Evolutionary conservation across 345 rosid species (phyloP), one percentile per base, ranked within the genome.

Genomic region (Punica granatum): DNA sequence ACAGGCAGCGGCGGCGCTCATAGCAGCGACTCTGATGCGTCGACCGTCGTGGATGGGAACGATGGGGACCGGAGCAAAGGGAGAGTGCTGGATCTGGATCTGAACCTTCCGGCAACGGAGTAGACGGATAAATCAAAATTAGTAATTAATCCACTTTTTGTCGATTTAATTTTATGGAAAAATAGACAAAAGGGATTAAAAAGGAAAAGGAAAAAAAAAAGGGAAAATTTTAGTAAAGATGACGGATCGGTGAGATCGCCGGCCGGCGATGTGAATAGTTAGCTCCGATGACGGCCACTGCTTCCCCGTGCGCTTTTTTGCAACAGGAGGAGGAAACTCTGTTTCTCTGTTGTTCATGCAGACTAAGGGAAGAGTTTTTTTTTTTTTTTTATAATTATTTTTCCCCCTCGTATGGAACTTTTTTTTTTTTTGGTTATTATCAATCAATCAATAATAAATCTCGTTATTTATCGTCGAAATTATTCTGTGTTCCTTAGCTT

Each of bases 61-160:
- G 41, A 16, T 61, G 42, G 43, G 26, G 36, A 31, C 34, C 42
- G 43, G 28, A 60, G 13, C 21, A 35, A 19, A 31, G 42, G 65
- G 41, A 61, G 12, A 19, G 65, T 19, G 13, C 42, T 61, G 43
- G 65, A 61, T 61, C 65, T 61, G 42, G 65, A 61, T 35, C 65
- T 61, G 28, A 61, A 61, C 36, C 65, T 61, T 21, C 65, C 43
- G 11, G 23, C 65, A 26, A 7, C 65, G 42, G 65, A 61, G 12
- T 61, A 61, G 43, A 18, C 14, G 21, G 41, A 31, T 60, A 23
- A 56, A 56, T 4, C 26, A 56, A 5, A 37, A 37, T 37, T 37
- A 37, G 6, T 5, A 37, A 11, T 37, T 37, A 37, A 37, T 37
- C 41, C 19, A 4, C 61, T 14, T 8, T 2, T 56, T 26, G 61